Percentiles rank a stretch among this genome's conserved stretches.
These are phyloP conservation scores for Cadophora gregata DNA, from an alignment of 2,329 filamentous ascomycete genomes.

Conservation along the genomic window DNA sequence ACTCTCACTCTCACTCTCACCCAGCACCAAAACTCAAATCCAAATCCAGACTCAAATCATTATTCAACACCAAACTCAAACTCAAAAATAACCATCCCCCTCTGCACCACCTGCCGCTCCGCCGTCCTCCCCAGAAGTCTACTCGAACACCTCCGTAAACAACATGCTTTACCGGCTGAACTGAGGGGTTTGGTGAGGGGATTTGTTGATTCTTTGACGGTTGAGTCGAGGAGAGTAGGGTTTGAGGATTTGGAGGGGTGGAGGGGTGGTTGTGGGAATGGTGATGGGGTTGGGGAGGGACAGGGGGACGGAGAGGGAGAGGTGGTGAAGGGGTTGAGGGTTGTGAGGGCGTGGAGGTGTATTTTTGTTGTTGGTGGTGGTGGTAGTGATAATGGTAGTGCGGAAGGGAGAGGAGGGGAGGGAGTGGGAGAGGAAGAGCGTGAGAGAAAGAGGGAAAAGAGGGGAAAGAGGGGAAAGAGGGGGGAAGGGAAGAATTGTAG, in stretches of 20 bases:
- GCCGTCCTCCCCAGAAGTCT: slow-evolving; percentile 32
- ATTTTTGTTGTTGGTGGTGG: neutral
- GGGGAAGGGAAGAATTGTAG: neutral
- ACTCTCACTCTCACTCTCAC: slow-evolving; percentile 20
- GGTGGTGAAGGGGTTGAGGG: slow-evolving; percentile 23
- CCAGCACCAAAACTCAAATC: no score
- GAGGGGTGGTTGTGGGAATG: slow-evolving; percentile 22
- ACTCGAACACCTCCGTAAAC: slow-evolving; percentile 34
- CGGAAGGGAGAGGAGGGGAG: neutral
- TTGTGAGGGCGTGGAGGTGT: slow-evolving; percentile 32
- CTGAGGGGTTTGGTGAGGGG: slow-evolving; percentile 21
- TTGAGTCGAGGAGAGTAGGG: neutral
- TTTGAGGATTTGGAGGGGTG: no score
- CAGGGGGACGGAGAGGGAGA: slow-evolving; percentile 21
- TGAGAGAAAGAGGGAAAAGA: neutral
- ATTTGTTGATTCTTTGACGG: slow-evolving; percentile 21
- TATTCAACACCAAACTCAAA: no score
- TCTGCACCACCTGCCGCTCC: slow-evolving; percentile 28
- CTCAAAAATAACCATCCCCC: slow-evolving; percentile 22
- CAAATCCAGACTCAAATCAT: no score
- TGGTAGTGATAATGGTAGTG: neutral
- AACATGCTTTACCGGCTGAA: slow-evolving; percentile 27
- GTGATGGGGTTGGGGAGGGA: slow-evolving; percentile 18
- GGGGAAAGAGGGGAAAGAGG: neutral
- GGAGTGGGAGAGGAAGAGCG: neutral